Conservation (phyloP, 1,139 yeast species). For the Keqinozyma sinolaborantium region DNA sequence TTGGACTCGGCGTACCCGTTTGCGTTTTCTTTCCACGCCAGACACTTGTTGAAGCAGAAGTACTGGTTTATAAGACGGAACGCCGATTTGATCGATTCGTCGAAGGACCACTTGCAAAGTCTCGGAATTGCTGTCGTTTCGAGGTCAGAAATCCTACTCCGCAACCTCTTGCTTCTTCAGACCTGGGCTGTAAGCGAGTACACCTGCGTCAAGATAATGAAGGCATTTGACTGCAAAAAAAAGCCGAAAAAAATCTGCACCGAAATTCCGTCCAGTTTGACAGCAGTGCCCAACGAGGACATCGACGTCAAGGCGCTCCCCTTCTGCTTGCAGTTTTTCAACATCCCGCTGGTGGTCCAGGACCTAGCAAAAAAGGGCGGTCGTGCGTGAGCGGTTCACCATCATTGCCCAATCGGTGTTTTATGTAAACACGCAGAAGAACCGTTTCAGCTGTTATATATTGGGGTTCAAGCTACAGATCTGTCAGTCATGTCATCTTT, state of each 20-base stretch:
- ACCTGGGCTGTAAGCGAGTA: constrained; percentile 6
- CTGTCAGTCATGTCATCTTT: constrained; percentile 6
- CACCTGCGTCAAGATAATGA: constrained; percentile 10
- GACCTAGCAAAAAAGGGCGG: background rate
- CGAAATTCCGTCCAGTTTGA: no score
- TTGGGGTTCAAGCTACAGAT: background rate
- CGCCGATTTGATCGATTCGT: constrained; percentile 4
- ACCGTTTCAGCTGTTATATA: background rate
- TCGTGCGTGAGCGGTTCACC: background rate
- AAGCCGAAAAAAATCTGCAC: background rate
- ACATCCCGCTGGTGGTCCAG: background rate
- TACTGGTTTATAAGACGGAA: constrained; percentile 15
- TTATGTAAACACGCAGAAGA: background rate
- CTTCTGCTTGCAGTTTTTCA: background rate
- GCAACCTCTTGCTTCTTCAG: constrained; percentile 4
- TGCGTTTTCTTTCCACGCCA: constrained; percentile 34
- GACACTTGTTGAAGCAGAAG: constrained; percentile 23
- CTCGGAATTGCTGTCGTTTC: constrained; percentile 1
- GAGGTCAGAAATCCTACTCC: background rate
- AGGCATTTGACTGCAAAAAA: constrained; percentile 3
- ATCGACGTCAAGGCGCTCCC: no score
- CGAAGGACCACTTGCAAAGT: constrained; percentile 1
- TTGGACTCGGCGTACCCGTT: constrained; percentile 31
- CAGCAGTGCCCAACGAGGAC: no score
- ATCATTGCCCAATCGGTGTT: background rate